Evolutionary conservation across 495 filamentous ascomycete species (phyloP).

Genomic region (Pyrenula aspistea): DNA sequence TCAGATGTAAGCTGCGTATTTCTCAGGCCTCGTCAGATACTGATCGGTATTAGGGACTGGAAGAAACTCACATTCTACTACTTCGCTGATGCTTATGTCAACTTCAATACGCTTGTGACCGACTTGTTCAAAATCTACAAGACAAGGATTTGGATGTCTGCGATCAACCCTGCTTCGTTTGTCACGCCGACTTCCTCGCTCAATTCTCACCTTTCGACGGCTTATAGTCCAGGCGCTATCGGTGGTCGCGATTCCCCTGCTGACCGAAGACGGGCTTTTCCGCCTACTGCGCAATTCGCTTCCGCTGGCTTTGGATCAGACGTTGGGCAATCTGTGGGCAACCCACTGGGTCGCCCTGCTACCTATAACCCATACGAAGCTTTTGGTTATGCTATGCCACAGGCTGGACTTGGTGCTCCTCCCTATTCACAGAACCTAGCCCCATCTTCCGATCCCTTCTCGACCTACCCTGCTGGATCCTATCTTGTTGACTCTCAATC

Average conservation of each 20-base stretch:
- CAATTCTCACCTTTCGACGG: not conserved
- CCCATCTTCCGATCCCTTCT: conserved; percentile 19
- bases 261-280: conserved; percentile 16
- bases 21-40: conserved; percentile 5
- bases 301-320: not conserved
- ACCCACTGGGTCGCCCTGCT: conserved; percentile 8
- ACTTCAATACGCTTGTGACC: conserved; percentile 94
- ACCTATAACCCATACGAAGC: conserved; percentile 27
- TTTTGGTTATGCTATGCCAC: conserved; percentile 20
- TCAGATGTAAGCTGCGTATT: conserved; percentile 62
- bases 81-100: conserved; percentile 95
- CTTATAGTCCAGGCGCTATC: conserved; percentile 8
- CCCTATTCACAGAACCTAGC: conserved; percentile 5
- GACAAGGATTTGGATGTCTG: conserved; percentile 98
- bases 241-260: conserved; percentile 11
- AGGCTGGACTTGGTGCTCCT: conserved; percentile 11
- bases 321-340: not conserved
- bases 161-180: conserved; percentile 95
- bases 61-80: conserved; percentile 99
- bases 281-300: conserved; percentile 21
- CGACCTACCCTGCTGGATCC: conserved; percentile 17
- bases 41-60: conserved; percentile 63
- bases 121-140: conserved; percentile 99
- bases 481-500: conserved; percentile 23
- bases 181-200: conserved; percentile 50